Conservation (phyloP, 1,139 yeast genomes). For the Suhomyces bribrorum region DNA sequence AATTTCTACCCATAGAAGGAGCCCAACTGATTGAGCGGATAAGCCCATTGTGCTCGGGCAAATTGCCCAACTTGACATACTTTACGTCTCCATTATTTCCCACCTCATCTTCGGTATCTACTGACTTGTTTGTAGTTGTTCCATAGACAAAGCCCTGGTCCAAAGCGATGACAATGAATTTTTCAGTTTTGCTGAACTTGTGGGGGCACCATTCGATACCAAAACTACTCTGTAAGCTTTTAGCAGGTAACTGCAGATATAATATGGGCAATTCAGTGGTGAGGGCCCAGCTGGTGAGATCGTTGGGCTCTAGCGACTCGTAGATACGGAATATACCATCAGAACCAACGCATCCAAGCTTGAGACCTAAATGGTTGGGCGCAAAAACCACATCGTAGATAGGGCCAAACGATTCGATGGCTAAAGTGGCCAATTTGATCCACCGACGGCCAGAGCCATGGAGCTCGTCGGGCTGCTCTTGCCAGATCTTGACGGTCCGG, state of each 20-base stretch:
- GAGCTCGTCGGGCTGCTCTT: slow-evolving; percentile 79
- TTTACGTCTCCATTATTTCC: slow-evolving; percentile 22
- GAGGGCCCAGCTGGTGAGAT: slow-evolving; percentile 77
- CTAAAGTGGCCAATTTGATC: slow-evolving; percentile 70
- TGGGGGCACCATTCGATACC: slow-evolving; percentile 94
- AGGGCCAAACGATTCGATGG: slow-evolving; percentile 83
- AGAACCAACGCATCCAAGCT: slow-evolving; percentile 84
- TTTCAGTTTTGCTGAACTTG: slow-evolving; percentile 70
- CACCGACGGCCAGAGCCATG: slow-evolving; percentile 80
- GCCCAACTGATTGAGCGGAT: slow-evolving; percentile 96
- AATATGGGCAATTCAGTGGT: slow-evolving; percentile 73
- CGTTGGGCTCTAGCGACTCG: slow-evolving; percentile 87
- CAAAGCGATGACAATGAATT: slow-evolving; percentile 79
- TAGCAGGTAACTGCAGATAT: slow-evolving; percentile 63
- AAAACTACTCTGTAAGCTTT: slow-evolving; percentile 83
- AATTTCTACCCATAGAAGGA: slow-evolving; percentile 90
- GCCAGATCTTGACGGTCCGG: slow-evolving; percentile 86
- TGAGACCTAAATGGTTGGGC: slow-evolving; percentile 80
- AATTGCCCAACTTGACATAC: slow-evolving; percentile 38
- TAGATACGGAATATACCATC: slow-evolving; percentile 87
- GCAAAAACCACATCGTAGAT: slow-evolving; percentile 88
- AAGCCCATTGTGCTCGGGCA: slow-evolving; percentile 81
- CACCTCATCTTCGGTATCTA: slow-evolving; percentile 27
- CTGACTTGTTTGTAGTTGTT: slow-evolving; percentile 25
- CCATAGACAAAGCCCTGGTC: slow-evolving; percentile 84